Evolutionary conservation across 148 eudicot species (phyloP), one percentile per base, ranked within the genome.

Genomic region (Pouteria glomerata): DNA sequence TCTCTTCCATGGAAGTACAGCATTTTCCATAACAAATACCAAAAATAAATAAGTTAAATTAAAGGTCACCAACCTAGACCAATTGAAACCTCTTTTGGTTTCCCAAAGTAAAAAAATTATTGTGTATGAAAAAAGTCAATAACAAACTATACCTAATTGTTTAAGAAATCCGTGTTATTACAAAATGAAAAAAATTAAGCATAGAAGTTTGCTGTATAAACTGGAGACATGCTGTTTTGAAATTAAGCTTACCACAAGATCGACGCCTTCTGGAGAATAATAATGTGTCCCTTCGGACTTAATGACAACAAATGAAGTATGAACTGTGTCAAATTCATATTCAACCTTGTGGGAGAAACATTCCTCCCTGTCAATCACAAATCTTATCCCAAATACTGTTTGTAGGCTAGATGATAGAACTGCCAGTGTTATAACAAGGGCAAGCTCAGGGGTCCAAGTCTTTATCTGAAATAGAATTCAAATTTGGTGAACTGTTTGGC

Each of bases 331-430:
- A 73, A 87, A 83, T 21, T 89, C 91, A 41, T 83, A 83, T 63
- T 89, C 90, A 44, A 86, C 97, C 39, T 91, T 88, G 76, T 91
- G 98, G 16, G 98, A 86, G 73, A 86, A 85, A 57, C 98, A 94
- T 78, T 94, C 98, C 64, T 88, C 96, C 69, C 96, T 87, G 44
- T 94, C 98, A 27, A 94, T 83, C 71, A 89, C 93, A 77, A 94
- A 82, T 79, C 98, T 83, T 45, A 94, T 85, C 56, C 96, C 90
- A 41, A 75, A 79, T 58, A 80, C 82, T 66, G 45, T 83, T 75
- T 83, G 81, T 55, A 79, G 48, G 57, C 76, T 79, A 58, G 73
- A 82, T 55, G n/a, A n/a, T n/a, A 90, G 74, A 71, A 73, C 35
- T 41, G 73, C 70, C 70, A 87, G 73, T 16, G 72, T n/a, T 16